Evolutionary conservation across 306 rosid species (phyloP).

Genomic region (Lathyrus oleraceus): DNA sequence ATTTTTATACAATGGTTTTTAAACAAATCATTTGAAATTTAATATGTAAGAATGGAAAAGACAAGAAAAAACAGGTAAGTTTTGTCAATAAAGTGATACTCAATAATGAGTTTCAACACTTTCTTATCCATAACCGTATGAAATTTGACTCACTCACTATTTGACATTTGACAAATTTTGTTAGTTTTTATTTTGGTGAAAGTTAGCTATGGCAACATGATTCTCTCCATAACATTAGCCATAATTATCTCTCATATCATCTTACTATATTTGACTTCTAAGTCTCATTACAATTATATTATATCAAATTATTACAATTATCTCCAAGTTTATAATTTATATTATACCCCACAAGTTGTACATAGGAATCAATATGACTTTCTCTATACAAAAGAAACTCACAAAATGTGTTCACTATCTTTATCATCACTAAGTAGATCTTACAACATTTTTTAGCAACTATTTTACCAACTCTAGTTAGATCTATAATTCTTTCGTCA

Average conservation of each 20-base stretch:
- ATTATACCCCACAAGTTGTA: neutral
- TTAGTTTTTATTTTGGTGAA: no score
- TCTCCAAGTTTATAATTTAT: slow-evolving; percentile 1
- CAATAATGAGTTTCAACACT: neutral
- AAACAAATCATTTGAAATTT: no score
- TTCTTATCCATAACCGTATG: neutral
- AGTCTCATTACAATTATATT: slow-evolving; percentile 9
- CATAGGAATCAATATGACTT: slow-evolving; percentile 8
- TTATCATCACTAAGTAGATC: slow-evolving; percentile 9
- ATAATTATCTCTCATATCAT: slow-evolving; percentile 10
- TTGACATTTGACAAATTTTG: neutral
- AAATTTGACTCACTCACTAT: neutral
- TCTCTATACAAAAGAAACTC: slow-evolving; percentile 9
- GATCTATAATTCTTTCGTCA: slow-evolving; percentile 18
- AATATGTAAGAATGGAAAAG: neutral
- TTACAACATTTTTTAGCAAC: neutral
- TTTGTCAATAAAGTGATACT: neutral
- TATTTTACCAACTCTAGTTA: slow-evolving; percentile 25
- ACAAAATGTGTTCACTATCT: slow-evolving; percentile 20
- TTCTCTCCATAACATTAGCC: slow-evolving; percentile 15
- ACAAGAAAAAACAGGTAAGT: neutral
- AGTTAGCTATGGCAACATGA: neutral
- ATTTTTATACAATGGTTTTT: no score
- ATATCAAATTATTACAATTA: neutral
- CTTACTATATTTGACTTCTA: neutral